Evolutionary conservation across 2,329 filamentous ascomycete species (phyloP), one percentile per base, ranked within the genome.

Genomic region (Ophidiomyces ophidiicola): DNA sequence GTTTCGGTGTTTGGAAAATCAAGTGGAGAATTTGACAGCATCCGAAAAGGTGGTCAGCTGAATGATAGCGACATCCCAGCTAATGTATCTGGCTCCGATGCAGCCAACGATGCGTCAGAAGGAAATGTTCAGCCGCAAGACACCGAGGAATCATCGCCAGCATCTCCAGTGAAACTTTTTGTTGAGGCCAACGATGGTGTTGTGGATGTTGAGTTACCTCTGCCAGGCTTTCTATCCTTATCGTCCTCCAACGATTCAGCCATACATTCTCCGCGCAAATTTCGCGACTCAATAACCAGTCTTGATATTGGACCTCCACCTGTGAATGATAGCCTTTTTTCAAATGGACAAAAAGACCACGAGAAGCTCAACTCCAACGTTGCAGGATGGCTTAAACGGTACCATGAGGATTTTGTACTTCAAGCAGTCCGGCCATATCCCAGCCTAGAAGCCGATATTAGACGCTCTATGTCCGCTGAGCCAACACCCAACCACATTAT

Each of bases 361-460:
- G 60, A 67, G 24, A 65, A 68, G 12, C 63, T 67, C n/a, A 63
- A 64, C 15, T 58, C 67, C 39, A 72, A 73, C 45, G 71, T 74
- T 11, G 71, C 70, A 42, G 72, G 72, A 3, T 76, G 70, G 67
- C 51, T 76, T 15, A 69, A 66, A 42, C 58, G 57, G 6, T 74
- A 72, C 45, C 73, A 76, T 49, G 67, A 72, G 42, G 72, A 77
- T 50, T 76, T 76, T 47, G 60, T 67, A 6, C 62, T 77, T 1
- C 72, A 77, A 53, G 72, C 69, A 10, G 70, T 74, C 25, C 65
- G 66, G 25, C 71, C 71, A 2, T 75, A 76, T 43, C 48, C 55
- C 3, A 58, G 63, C 12, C 51, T 76, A 4, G 66, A 71, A 48
- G 61, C 64, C 11, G 71, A 76, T 33, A 67, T 76, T 45, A 71